Base-by-base conservation (phyloP, 1,139 yeast species). In the Scheffersomyces titani region DNA sequence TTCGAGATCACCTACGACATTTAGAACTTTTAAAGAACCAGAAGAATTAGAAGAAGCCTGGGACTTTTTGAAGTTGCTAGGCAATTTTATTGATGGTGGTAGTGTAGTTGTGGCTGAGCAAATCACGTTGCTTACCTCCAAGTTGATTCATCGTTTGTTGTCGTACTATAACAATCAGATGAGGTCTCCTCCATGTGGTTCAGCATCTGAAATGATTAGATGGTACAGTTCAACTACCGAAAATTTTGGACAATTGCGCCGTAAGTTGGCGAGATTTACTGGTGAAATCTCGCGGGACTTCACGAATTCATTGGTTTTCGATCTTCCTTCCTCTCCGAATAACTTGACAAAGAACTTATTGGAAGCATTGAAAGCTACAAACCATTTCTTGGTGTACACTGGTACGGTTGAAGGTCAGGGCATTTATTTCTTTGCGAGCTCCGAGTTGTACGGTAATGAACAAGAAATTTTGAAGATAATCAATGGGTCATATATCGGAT, bases 11-110 rank as follows among this genome's bases (percentile, higher is more conserved):
- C 77, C 83, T 3, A 78, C 80, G 47, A 82, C 88, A 19, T 89
- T 91, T 73, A 83, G 94, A 64, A 90, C 97, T 0, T 92, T 91
- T 70, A 92, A 92, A 67, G 98, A 92, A 67, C 96, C 97, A 0
- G 99, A 94, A 66, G 93, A 90, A 65, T 76, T 94, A 54, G 90
- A 90, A 65, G 88, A 85, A 61, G 87, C 89, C 40, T 93, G 96
- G 90, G 79, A 80, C 51, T 88, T 88, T 63, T 76, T 94, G 62
- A 89, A 85, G 64, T 86, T 87, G 64, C 80, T 92, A 36, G 97
- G 98, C 9, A 70, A 70, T 54, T 72, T 73, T 47, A 85, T 93
- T 45, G 92, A 89, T 55, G 93, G 94, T n/a, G 96, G 97, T 19
- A 91, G 96, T 54, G 84, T 86, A 9, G 88, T 89, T 19, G 88